Conservation (phyloP, 1,139 yeast genomes). For the Yamadazyma dendronema region DNA sequence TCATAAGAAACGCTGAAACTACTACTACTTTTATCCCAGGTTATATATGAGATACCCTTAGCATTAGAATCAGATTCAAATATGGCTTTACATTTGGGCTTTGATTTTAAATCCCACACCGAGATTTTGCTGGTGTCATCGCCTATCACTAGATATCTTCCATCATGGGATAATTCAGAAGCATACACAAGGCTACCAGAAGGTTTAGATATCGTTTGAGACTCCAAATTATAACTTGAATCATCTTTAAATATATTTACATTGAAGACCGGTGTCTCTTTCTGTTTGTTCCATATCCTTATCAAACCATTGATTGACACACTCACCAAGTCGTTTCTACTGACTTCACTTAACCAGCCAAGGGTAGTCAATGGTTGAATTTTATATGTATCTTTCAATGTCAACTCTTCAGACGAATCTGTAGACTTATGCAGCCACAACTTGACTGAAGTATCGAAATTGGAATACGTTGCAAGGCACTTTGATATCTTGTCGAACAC, state of each 20-base stretch:
- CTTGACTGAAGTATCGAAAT: conserved; percentile 62
- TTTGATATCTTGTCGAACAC: conserved; percentile 51
- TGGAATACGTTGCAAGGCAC: conserved; percentile 71
- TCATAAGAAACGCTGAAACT: conserved; percentile 40
- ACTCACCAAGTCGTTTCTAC: conserved; percentile 26
- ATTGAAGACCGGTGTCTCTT: conserved; percentile 23
- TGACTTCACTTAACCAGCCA: conserved; percentile 42
- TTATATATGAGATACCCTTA: conserved; percentile 38
- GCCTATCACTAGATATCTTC: conserved; percentile 54
- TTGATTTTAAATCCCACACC: conserved; percentile 43
- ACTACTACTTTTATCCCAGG: conserved; percentile 40
- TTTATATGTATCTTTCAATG: conserved; percentile 22
- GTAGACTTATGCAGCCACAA: conserved; percentile 63
- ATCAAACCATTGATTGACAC: conserved; percentile 70
- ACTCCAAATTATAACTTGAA: conserved; percentile 5
- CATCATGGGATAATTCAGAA: conserved; percentile 52
- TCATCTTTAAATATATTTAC: conserved; percentile 11
- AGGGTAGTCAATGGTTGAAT: conserved; percentile 56
- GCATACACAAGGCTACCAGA: conserved; percentile 36
- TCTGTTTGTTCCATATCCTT: conserved; percentile 62
- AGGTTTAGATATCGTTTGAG: conserved; percentile 1
- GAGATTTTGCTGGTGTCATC: conserved; percentile 59
- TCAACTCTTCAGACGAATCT: conserved; percentile 44
- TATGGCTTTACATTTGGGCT: conserved; percentile 7
- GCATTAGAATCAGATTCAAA: conserved; percentile 3